Evolutionary conservation across 805 yeast genomes (phyloP).

Genomic region (Lipomyces lipofer): DNA sequence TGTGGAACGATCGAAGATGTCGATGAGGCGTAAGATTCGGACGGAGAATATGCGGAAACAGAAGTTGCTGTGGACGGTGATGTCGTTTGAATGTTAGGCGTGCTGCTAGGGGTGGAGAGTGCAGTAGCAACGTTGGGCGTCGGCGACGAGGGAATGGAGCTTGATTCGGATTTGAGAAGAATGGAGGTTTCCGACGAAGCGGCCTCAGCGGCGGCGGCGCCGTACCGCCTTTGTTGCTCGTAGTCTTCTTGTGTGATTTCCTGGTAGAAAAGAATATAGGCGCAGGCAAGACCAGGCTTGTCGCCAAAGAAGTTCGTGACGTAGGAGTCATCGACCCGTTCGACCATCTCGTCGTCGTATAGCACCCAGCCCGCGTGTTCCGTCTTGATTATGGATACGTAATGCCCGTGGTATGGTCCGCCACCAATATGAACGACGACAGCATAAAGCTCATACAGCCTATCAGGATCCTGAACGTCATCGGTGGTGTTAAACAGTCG

Average conservation of each 20-base stretch:
- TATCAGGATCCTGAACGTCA: constrained; percentile 53
- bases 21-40: constrained; percentile 12
- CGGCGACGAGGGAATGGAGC: neutral
- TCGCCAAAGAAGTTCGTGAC: constrained; percentile 88
- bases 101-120: neutral
- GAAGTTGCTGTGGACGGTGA: constrained; percentile 7
- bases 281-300: constrained; percentile 84
- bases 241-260: constrained; percentile 24
- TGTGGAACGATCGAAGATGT: constrained; percentile 6
- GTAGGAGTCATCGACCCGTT: constrained; percentile 76
- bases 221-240: constrained; percentile 21
- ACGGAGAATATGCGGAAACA: constrained; percentile 6
- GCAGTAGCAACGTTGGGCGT: neutral
- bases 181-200: constrained; percentile 2
- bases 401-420: constrained; percentile 98
- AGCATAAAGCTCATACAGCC: constrained; percentile 76
- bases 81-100: too few species aligned
- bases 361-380: constrained; percentile 82
- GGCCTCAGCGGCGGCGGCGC: constrained; percentile 14
- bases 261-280: constrained; percentile 83
- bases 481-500: constrained; percentile 66
- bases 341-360: constrained; percentile 95
- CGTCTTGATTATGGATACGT: constrained; percentile 82
- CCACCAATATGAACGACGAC: constrained; percentile 97
- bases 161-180: neutral